Percentiles rank a stretch among this genome's conserved stretches.
phyloP scores from a whole-genome alignment of 176 grass and related monocot species.

The Oryza glaberrima region DNA sequence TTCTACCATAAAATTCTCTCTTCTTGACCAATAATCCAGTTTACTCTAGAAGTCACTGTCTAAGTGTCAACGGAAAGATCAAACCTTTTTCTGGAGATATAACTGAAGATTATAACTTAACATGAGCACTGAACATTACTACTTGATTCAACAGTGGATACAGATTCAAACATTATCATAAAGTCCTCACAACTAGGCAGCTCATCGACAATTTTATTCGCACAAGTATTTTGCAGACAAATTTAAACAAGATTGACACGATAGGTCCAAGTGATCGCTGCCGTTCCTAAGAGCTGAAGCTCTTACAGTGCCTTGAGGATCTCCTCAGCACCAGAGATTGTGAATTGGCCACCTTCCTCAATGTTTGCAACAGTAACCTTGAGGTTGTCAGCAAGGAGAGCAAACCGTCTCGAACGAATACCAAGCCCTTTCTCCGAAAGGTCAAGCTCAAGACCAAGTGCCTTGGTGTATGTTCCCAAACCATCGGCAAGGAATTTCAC shows the following conservation, averaged over 20 bases:
- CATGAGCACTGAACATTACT: neutral
- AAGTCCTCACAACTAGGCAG: slow-evolving; percentile 2
- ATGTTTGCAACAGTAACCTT: slow-evolving; percentile 82
- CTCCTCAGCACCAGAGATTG: slow-evolving; percentile 93
- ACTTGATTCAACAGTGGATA: neutral
- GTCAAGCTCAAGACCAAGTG: slow-evolving; percentile 86
- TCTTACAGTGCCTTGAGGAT: slow-evolving; percentile 83
- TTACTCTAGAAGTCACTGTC: neutral
- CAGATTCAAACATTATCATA: neutral
- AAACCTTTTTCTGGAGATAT: neutral
- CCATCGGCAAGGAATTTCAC: slow-evolving; percentile 98
- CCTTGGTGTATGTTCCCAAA: slow-evolving; percentile 71
- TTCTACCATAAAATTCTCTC: neutral
- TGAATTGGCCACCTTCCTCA: slow-evolving; percentile 92
- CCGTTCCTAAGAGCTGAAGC: slow-evolving; percentile 2
- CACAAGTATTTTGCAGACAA: neutral
- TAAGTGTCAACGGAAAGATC: neutral
- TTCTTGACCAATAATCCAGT: neutral
- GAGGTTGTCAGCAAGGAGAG: slow-evolving; percentile 75
- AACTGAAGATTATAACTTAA: neutral
- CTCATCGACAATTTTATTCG: slow-evolving; percentile 40
- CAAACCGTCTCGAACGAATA: slow-evolving; percentile 74
- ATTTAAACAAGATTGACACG: slow-evolving; percentile 18
- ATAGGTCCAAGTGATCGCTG: neutral
- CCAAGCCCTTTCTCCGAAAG: slow-evolving; percentile 88